These are phyloP conservation scores for Closterium sp. DNA, from an alignment of 139 green algal species.

Conservation along the genomic window DNA sequence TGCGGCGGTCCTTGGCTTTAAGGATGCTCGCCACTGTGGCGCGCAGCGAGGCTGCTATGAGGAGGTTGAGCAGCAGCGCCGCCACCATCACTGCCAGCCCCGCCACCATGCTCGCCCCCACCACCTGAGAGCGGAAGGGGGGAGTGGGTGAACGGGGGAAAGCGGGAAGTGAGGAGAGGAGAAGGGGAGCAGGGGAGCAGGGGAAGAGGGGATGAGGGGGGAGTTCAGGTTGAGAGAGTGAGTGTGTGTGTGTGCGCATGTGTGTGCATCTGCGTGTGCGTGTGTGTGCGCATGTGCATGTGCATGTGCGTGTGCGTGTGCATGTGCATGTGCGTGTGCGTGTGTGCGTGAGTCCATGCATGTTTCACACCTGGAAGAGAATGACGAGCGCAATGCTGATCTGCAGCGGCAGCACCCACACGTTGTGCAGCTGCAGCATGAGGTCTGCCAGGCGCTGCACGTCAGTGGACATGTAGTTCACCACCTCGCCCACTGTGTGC, in stretches of 20 bases:
- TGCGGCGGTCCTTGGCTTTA: conserved; percentile 18
- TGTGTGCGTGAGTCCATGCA: too few species aligned
- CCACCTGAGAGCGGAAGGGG: conserved; percentile 12
- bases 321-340: too few species aligned
- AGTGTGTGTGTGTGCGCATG: neutral
- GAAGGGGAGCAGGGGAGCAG: neutral
- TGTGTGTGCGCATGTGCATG: too few species aligned
- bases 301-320: too few species aligned
- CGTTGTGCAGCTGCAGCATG: neutral
- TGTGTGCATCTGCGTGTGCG: too few species aligned
- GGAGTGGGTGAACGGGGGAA: too few species aligned
- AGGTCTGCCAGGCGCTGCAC: conserved; percentile 20
- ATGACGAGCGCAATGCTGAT: conserved; percentile 16
- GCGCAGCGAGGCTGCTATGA: neutral
- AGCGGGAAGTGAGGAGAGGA: neutral
- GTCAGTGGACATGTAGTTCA: conserved; percentile 30
- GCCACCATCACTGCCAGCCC: conserved; percentile 28
- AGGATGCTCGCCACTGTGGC: neutral
- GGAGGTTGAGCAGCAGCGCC: conserved; percentile 18
- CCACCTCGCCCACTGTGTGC: conserved; percentile 12
- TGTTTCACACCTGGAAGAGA: conserved; percentile 2
- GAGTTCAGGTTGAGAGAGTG: neutral
- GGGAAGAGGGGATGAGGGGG: neutral
- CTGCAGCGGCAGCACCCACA: conserved; percentile 21
- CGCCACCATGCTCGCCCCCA: conserved; percentile 40